Base-by-base conservation (phyloP, 495 filamentous ascomycete species). In the Endocarpon pusillum region DNA sequence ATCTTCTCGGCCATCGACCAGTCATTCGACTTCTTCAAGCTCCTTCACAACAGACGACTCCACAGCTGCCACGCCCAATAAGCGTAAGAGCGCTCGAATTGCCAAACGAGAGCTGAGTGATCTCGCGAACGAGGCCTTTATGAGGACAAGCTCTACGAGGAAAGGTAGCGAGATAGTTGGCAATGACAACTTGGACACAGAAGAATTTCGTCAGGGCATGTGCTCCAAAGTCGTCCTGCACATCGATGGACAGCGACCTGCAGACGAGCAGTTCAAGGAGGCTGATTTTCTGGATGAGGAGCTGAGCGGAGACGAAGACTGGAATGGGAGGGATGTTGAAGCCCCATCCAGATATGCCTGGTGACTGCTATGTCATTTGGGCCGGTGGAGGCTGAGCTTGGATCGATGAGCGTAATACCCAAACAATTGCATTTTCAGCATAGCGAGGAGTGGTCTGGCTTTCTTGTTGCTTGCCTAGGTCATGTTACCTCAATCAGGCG, bases 231-330 rank as follows among this genome's bases (percentile, higher is more conserved):
- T 94, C n/a, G 68, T 72, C 28, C 65, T 94, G 28, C 60, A 71
- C 14, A 77, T 94, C 33, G 85, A 92, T 46, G 87, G 91, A 49
- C 70, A 79, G 43, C 72, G 83, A 27, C 78, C 78, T 14, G 66
- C 59, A 1, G 85, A 89, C 42, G 61, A 57, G n/a, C 74, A 76
- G 25, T 78, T 67, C 42, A 67, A 65, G 15, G 84, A 87, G 55
- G 64, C 65, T 8, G 80, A 94, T 44, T 93, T 94, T 47, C 47
- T 91, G 3, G 81, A 89, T 41, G 59, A 60, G 9, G 76, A 81
- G 36, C 45, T 53, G 1, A 73, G 71, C 39, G 73, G 73, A 3
- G 79, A 87, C 39, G 81, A 83, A 38, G 83, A 91, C 34, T 92
- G 83, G 82, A 60, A 69, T 34, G 74, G 75, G 0, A 67, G 67